Conservation (phyloP, 1,284 basidiomycete genomes). For the Porogramme epimiltina region DNA sequence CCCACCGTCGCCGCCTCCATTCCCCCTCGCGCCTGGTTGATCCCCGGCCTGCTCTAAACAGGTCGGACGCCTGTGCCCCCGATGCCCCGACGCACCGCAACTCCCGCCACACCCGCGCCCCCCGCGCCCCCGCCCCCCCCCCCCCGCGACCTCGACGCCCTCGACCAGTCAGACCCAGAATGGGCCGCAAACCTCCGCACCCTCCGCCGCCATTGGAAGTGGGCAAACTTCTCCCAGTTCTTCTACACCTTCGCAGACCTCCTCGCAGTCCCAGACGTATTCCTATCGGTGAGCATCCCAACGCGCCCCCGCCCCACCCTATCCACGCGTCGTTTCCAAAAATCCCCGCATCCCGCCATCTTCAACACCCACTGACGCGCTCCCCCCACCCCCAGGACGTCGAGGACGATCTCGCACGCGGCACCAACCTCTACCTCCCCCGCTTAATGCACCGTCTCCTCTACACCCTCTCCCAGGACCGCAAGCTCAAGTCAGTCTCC, state of each 20-base stretch:
- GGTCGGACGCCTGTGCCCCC: slow-evolving; percentile 31
- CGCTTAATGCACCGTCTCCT: slow-evolving; percentile 75
- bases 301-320: slow-evolving; percentile 16
- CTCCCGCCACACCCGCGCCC: slow-evolving; percentile 30
- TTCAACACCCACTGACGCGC: slow-evolving; percentile 15
- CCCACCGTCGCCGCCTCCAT: neutral
- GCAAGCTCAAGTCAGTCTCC: slow-evolving; percentile 70
- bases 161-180: slow-evolving; percentile 27
- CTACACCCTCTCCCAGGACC: slow-evolving; percentile 74
- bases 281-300: slow-evolving; percentile 53
- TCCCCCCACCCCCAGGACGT: slow-evolving; percentile 54
- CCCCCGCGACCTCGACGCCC: slow-evolving; percentile 25
- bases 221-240: slow-evolving; percentile 83
- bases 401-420: slow-evolving; percentile 70
- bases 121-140: slow-evolving; percentile 25
- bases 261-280: slow-evolving; percentile 65
- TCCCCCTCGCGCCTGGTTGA: slow-evolving; percentile 15
- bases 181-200: slow-evolving; percentile 45
- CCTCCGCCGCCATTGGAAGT: slow-evolving; percentile 75
- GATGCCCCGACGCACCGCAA: slow-evolving; percentile 37
- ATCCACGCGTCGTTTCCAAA: slow-evolving; percentile 8
- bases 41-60: slow-evolving; percentile 29
- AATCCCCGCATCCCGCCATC: neutral
- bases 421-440: slow-evolving; percentile 61
- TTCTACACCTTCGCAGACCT: slow-evolving; percentile 74